Conservation (phyloP, 108 stramenopile genomes). For the Fragilariopsis cylindrus region DNA sequence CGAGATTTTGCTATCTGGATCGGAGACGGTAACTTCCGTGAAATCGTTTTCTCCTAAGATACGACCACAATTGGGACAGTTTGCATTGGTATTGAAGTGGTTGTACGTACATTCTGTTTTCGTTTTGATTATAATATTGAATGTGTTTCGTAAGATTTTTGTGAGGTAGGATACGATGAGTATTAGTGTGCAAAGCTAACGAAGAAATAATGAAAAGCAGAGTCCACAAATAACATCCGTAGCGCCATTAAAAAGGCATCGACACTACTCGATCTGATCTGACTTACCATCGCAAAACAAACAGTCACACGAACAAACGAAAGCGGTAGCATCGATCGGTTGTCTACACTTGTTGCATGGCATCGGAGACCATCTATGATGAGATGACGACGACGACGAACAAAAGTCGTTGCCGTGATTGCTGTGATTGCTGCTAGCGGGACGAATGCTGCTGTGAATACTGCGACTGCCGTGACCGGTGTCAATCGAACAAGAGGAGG, state of each 20-base stretch:
- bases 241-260: not conserved
- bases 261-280: not conserved
- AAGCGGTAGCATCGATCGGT: constrained; percentile 67
- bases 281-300: constrained; percentile 79
- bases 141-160: not conserved
- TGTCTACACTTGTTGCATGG: constrained; percentile 70
- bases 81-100: constrained; percentile 63
- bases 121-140: not conserved
- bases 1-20: constrained; percentile 39
- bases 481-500: too few relatives aligned
- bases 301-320: constrained; percentile 77
- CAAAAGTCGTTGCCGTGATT: too few relatives aligned
- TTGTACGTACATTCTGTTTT: constrained; percentile 69
- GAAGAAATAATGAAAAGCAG: constrained; percentile 3
- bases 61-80: constrained; percentile 61
- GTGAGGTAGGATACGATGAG: too few relatives aligned
- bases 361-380: constrained; percentile 26
- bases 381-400: not conserved
- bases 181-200: too few relatives aligned
- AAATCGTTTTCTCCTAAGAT: constrained; percentile 66
- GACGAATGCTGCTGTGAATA: too few relatives aligned
- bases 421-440: too few relatives aligned
- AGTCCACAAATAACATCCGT: not conserved
- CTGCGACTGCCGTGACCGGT: too few relatives aligned
- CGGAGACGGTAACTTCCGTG: constrained; percentile 70